These are phyloP conservation scores for Bipolaris sorokiniana DNA, from an alignment of 2,329 filamentous ascomycete genomes.

Conservation along the genomic window DNA sequence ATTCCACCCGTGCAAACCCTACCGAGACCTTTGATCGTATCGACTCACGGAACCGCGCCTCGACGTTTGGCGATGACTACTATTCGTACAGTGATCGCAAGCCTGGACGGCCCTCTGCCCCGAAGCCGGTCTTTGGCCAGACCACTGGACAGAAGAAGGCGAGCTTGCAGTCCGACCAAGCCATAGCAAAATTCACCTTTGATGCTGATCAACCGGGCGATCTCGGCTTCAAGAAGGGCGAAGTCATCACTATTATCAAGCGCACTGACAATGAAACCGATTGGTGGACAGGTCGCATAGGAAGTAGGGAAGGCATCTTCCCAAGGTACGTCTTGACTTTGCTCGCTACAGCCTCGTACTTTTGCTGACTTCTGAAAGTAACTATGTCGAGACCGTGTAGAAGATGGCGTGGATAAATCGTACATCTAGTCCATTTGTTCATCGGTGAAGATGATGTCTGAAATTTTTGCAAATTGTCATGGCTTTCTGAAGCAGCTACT, in stretches of 20 bases:
- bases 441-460: neutral
- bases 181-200: slow-evolving; percentile 89
- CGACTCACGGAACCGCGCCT: slow-evolving; percentile 47
- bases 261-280: slow-evolving; percentile 92
- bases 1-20: slow-evolving; percentile 58
- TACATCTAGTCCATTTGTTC: neutral
- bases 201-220: slow-evolving; percentile 93
- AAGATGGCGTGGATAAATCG: neutral
- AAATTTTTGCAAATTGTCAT: neutral
- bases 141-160: slow-evolving; percentile 55
- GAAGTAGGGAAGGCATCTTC: slow-evolving; percentile 86
- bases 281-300: slow-evolving; percentile 96
- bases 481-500: neutral
- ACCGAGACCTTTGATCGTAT: slow-evolving; percentile 59
- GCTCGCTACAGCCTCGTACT: neutral
- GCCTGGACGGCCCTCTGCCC: slow-evolving; percentile 80
- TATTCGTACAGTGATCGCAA: slow-evolving; percentile 65
- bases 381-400: slow-evolving; percentile 50
- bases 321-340: slow-evolving; percentile 65
- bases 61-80: slow-evolving; percentile 57
- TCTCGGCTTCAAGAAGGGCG: slow-evolving; percentile 94
- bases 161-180: slow-evolving; percentile 71
- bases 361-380: slow-evolving; percentile 32
- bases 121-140: slow-evolving; percentile 80
- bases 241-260: slow-evolving; percentile 93